Evolutionary conservation across 1,284 basidiomycete species (phyloP), one percentile per base, ranked within the genome.

Genomic region (Ceratobasidium sp.): DNA sequence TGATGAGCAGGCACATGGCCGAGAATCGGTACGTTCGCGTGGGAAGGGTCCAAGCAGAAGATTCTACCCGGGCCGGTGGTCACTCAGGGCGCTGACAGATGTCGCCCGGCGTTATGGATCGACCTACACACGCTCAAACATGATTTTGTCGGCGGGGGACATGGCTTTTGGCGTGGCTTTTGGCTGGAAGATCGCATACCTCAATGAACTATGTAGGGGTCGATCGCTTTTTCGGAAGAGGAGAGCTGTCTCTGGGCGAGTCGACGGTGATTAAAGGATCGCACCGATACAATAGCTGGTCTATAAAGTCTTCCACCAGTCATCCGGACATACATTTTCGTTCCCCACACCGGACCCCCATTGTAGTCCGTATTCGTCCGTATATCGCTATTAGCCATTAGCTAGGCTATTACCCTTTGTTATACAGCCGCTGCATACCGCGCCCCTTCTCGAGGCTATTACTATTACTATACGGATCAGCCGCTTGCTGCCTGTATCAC

Each of bases 341-440:
- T 27, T 49, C 60, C 60, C 60, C 59, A 46, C 59, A 58, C 59
- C 52, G 52, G 52, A 33, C 30, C 14, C 60, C 60, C 60, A 64
- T 64, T 64, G 60, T 64, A 30, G 60, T 39, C 60, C 50, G 60
- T 49, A 64, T 64, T 39, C 49, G 60, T 64, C 59, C 44, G 59
- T 41, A 36, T 36, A 36, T 36, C 50, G 47, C 25, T 47, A 49
- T 64, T 64, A 53, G 60, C 19, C 59, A 49, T 64, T 64, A 53
- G 60, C 19, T 16, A 16, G 42, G 42, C 16, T 46, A 46, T 46
- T 46, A 46, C 33, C 33, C 33, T 36, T 36, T 36, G 33, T 36
- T 36, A 36, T n/a, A n/a, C n/a, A n/a, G n/a, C n/a, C n/a, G n/a
- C 33, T 27, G 47, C 21, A 11, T 50, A 4, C 21, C 27, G 47